These are phyloP conservation scores for Diaporthe vaccinii DNA, from an alignment of 2,329 filamentous ascomycete species.

Conservation along the genomic window DNA sequence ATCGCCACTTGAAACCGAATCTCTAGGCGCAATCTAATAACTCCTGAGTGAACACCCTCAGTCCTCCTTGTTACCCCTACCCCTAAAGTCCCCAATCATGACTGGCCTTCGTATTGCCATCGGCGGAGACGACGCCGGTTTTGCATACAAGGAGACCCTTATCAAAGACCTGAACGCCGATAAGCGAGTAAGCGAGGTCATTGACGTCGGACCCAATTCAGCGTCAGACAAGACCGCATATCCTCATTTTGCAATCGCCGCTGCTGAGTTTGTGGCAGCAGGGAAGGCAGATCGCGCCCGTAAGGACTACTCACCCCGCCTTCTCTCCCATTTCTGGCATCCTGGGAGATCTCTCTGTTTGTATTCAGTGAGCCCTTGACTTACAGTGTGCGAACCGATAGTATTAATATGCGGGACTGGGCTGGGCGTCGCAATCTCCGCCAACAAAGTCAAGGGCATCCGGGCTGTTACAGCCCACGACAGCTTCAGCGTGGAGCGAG, in stretches of 20 bases:
- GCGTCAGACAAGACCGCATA: slow-evolving; percentile 83
- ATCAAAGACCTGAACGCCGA: slow-evolving; percentile 79
- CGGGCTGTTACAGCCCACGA: slow-evolving; percentile 90
- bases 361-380: not conserved
- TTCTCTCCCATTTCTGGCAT: not conserved
- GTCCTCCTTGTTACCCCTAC: not conserved
- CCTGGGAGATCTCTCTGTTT: no score
- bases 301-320: not conserved
- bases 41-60: not conserved
- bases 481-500: slow-evolving; percentile 85
- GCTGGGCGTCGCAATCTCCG: slow-evolving; percentile 86
- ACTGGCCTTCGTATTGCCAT: slow-evolving; percentile 34
- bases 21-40: not conserved
- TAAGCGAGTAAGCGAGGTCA: slow-evolving; percentile 74
- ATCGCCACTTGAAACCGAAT: not conserved
- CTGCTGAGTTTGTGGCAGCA: slow-evolving; percentile 72
- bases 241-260: slow-evolving; percentile 81
- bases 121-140: slow-evolving; percentile 73
- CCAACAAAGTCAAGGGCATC: slow-evolving; percentile 88
- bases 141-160: slow-evolving; percentile 83
- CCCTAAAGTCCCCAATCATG: not conserved
- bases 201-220: slow-evolving; percentile 80
- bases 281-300: slow-evolving; percentile 79
- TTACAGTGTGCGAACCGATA: rapidly evolving
- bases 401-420: slow-evolving; percentile 89